Base-by-base conservation (phyloP, 495 filamentous ascomycete species). In the Neurospora hispaniola region DNA sequence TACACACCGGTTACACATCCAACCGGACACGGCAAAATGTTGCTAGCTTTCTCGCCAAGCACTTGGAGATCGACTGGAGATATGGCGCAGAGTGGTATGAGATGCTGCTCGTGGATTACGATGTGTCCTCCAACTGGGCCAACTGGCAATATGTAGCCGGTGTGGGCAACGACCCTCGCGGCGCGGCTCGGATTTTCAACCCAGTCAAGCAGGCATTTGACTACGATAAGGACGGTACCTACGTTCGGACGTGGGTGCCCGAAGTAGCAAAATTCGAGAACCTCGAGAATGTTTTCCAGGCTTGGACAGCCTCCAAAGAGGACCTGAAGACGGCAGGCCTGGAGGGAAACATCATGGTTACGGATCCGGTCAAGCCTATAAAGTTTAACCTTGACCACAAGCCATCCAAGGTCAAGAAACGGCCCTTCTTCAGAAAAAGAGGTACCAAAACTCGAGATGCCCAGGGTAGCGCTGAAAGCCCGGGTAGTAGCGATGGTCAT, bases 81-180 rank as follows among this genome's bases (percentile, higher is more conserved):
- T 81, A 92, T 35, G 91, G 91, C 5, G 91, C 90, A 5, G 91
- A 94, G 78, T 94, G 90, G 90, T 93, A 92, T 78, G 91, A 93
- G 78, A 85, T 84, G 74, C 76, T 89, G 72, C 85, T 93, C 12
- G 82, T 88, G 41, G 91, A 93, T 76, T 93, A 93, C 78, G 91
- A 94, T 74, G 82, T 91, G 12, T 86, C 85, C 42, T 89, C 84
- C 68, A 93, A 93, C 77, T 94, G 90, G 90, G 88, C 88, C 44
- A 93, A 92, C 76, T 94, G 90, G 91, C 90, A 92, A 80, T 93
- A 93, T 75, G 86, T 88, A 9, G 85, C 90, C 0, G 91, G 91
- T 8, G 90, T 93, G 0, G 91, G 91, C 27, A 93, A 92, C 77
- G 91, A 93, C 76, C 91, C 91, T 1, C 78, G 89, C 41, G 86